Evolutionary conservation across 2,329 filamentous ascomycete genomes (phyloP).

Genomic region (Verticillium dahliae): DNA sequence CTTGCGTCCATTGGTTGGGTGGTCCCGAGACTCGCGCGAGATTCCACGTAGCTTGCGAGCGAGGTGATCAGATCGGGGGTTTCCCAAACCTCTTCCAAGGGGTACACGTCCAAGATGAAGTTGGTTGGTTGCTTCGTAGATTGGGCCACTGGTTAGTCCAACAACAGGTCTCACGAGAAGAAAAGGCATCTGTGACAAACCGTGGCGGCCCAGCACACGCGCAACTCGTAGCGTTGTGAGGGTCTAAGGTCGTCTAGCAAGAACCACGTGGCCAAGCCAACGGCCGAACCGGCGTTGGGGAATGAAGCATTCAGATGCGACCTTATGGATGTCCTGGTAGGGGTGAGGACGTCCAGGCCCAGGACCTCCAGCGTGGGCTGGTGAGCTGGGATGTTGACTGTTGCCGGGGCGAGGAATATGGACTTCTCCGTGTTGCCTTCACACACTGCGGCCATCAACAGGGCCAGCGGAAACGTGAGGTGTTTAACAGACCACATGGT

Average conservation of each 20-base stretch:
- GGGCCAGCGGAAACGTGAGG: background rate
- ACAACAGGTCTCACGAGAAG: background rate
- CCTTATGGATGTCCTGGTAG: conserved; percentile 46
- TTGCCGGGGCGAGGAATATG: conserved; percentile 71
- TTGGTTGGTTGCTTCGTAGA: conserved; percentile 70
- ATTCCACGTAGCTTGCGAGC: conserved; percentile 54
- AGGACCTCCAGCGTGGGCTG: conserved; percentile 54
- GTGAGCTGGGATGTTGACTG: conserved; percentile 46
- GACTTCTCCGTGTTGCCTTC: conserved; percentile 82
- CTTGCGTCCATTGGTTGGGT: conserved; percentile 6
- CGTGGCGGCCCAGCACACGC: conserved; percentile 88
- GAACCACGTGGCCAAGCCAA: conserved; percentile 69
- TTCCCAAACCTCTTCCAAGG: conserved; percentile 54
- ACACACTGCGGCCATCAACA: background rate
- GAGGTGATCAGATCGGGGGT: conserved; percentile 58
- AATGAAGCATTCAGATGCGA: conserved; percentile 64
- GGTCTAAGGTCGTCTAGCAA: conserved; percentile 64
- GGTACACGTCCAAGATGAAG: conserved; percentile 63
- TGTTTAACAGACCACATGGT: background rate
- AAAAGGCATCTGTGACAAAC: conserved; percentile 43
- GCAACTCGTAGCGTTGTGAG: conserved; percentile 78
- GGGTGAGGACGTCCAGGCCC: conserved; percentile 58
- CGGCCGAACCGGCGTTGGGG: conserved; percentile 42
- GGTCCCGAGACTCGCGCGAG: conserved; percentile 29
- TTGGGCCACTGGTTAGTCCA: conserved; percentile 5